Conservation (phyloP, 495 filamentous ascomycete species). For the Lepraria neglecta region DNA sequence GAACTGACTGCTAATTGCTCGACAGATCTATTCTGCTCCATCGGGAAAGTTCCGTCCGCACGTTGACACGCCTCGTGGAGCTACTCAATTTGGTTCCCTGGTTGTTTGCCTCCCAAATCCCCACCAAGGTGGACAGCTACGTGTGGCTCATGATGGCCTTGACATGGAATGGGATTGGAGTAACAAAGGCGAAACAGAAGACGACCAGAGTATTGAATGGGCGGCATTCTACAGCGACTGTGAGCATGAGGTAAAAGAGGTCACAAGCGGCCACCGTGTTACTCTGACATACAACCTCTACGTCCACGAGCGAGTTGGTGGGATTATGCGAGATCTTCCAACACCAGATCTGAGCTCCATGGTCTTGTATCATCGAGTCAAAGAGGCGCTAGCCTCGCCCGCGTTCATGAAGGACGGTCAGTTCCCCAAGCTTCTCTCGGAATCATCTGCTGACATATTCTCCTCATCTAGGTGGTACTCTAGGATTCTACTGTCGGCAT, state of each 20-base stretch:
- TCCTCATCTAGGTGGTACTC: constrained; percentile 14
- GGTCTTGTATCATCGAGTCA: background rate
- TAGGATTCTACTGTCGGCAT: constrained; percentile 35
- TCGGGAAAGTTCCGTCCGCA: constrained; percentile 48
- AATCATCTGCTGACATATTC: no score
- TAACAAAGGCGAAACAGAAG: constrained; percentile 6
- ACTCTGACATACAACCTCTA: constrained; percentile 58
- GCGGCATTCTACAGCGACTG: constrained; percentile 58
- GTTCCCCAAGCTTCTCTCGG: no score
- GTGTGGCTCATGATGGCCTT: constrained; percentile 27
- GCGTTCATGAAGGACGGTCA: constrained; percentile 2
- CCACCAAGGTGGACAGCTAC: constrained; percentile 37
- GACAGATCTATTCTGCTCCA: constrained; percentile 47
- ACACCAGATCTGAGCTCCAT: background rate
- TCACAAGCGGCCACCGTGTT: constrained; percentile 47
- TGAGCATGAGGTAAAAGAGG: constrained; percentile 53
- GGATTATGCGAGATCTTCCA: background rate
- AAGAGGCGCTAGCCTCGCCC: background rate
- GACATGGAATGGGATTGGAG: constrained; percentile 43
- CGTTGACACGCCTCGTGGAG: constrained; percentile 48
- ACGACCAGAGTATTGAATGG: constrained; percentile 40
- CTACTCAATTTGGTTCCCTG: constrained; percentile 48
- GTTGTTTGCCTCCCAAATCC: constrained; percentile 46
- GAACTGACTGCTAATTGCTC: background rate
- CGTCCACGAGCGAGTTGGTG: constrained; percentile 21